Percentiles rank a stretch among this genome's conserved stretches.
Conservation (phyloP, 768 basidiomycete species). For the Dendrothele bispora region DNA sequence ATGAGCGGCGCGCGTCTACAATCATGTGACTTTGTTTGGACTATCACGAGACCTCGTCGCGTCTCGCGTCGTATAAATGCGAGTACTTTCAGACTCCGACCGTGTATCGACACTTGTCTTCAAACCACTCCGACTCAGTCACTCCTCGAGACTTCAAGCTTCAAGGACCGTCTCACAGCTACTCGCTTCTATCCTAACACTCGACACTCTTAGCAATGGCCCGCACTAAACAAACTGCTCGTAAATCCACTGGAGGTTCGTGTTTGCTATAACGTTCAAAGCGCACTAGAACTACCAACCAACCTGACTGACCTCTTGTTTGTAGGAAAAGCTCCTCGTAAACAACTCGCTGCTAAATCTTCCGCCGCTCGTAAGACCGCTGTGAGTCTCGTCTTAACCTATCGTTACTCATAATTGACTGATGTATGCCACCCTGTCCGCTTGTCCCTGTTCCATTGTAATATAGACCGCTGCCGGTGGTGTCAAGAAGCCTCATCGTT, state of each 20-base stretch:
- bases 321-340: conserved; percentile 53
- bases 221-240: conserved; percentile 57
- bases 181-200: not conserved
- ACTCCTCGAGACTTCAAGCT: no score
- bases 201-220: no score
- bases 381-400: conserved; percentile 14
- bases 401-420: no score
- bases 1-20: no score
- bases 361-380: conserved; percentile 48
- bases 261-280: no score
- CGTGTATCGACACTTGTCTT: no score
- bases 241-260: conserved; percentile 58
- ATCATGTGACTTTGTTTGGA: no score
- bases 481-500: conserved; percentile 47
- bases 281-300: conserved; percentile 1
- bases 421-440: not conserved
- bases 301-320: not conserved
- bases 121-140: no score
- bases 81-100: no score
- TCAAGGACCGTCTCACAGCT: no score
- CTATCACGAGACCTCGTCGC: no score
- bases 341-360: conserved; percentile 51
- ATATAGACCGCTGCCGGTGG: conserved; percentile 15
- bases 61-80: no score
- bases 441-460: not conserved